Conservation (phyloP, 2,329 filamentous ascomycete genomes). For the Trichoderma citrinoviride region DNA sequence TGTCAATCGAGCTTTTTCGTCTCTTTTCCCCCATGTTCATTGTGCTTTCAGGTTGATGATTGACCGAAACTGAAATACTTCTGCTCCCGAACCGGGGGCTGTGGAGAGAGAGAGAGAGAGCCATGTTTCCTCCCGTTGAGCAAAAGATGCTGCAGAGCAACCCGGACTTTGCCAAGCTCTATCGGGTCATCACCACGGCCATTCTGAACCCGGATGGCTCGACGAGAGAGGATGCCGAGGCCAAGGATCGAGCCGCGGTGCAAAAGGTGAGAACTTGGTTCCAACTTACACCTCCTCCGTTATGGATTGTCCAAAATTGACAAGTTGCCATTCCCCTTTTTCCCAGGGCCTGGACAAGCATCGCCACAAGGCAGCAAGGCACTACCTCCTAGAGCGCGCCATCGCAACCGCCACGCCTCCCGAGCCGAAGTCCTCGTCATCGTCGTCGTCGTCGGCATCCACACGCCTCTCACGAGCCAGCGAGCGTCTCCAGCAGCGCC, state of each 20-base stretch:
- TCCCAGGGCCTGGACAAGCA: slow-evolving; percentile 48
- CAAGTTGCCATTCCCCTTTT: no score
- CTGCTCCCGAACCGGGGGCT: no score
- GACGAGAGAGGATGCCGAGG: slow-evolving; percentile 50
- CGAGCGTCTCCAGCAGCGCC: slow-evolving; percentile 24
- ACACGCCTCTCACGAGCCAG: slow-evolving; percentile 18
- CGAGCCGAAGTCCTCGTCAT: slow-evolving; percentile 24
- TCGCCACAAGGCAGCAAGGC: slow-evolving; percentile 48
- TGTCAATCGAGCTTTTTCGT: not conserved
- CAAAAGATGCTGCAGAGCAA: slow-evolving; percentile 53
- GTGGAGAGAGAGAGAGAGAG: no score
- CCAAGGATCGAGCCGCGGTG: slow-evolving; percentile 49
- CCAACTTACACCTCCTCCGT: no score
- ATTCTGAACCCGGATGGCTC: slow-evolving; percentile 59
- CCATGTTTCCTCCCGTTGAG: slow-evolving; percentile 61
- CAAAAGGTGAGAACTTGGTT: slow-evolving; percentile 49
- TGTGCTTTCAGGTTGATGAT: not conserved
- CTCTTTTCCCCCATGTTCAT: no score
- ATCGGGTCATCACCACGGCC: slow-evolving; percentile 51
- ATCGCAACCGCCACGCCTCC: slow-evolving; percentile 45
- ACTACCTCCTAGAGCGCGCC: slow-evolving; percentile 51
- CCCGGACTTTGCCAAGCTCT: slow-evolving; percentile 59
- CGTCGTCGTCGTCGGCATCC: slow-evolving; percentile 8
- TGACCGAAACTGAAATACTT: not conserved
- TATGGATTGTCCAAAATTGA: not conserved